Percentiles rank a stretch among this genome's conserved stretches.
Conservation (phyloP, 768 basidiomycete species). For the Collybiopsis confluens region DNA sequence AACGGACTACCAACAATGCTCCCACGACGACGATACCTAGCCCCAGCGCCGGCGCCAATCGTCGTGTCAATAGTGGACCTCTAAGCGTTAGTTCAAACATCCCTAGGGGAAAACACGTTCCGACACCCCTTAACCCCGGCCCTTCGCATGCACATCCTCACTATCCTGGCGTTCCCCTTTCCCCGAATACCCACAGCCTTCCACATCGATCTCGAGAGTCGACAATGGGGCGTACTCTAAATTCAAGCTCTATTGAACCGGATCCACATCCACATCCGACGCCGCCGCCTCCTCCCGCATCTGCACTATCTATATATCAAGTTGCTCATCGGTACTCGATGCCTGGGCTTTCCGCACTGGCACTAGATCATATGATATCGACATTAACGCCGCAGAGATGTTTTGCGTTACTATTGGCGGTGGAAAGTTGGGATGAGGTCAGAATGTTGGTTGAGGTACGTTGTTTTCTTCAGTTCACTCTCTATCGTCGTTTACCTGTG, state of each 20-base stretch:
- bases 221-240: neutral
- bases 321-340: slow-evolving; percentile 74
- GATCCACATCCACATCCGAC: slow-evolving; percentile 77
- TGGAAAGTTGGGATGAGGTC: slow-evolving; percentile 62
- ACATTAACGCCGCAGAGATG: slow-evolving; percentile 63
- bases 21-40: too few species aligned
- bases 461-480: slow-evolving; percentile 12
- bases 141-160: slow-evolving; percentile 28
- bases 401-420: slow-evolving; percentile 68
- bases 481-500: slow-evolving; percentile 10
- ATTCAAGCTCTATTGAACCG: slow-evolving; percentile 21
- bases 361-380: slow-evolving; percentile 69
- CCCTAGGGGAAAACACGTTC: slow-evolving; percentile 30
- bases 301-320: slow-evolving; percentile 72
- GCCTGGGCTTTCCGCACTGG: slow-evolving; percentile 58
- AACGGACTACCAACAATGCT: slow-evolving; percentile 9
- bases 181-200: slow-evolving; percentile 38
- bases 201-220: slow-evolving; percentile 22
- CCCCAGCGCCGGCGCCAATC: slow-evolving; percentile 11
- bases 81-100: slow-evolving; percentile 15
- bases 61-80: slow-evolving; percentile 4
- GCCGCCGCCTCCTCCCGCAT: slow-evolving; percentile 56
- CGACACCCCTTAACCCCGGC: slow-evolving; percentile 30
- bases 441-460: slow-evolving; percentile 56
- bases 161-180: slow-evolving; percentile 41